phyloP scores from a whole-genome alignment of 371 early-diverging fungal genomes.

The Lichtheimia ornata region DNA sequence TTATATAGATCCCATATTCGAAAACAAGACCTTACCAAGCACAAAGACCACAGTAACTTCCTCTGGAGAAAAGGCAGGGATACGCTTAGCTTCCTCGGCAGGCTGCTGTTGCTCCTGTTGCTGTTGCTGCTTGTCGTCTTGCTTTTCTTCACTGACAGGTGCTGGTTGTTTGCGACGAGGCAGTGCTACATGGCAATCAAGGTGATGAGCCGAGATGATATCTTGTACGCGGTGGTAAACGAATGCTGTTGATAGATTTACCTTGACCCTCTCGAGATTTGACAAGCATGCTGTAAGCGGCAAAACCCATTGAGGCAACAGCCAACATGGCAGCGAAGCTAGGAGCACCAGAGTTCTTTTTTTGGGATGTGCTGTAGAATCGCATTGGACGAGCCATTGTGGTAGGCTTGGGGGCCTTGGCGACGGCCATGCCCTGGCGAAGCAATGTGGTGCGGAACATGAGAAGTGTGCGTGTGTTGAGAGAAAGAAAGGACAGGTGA shows the following conservation, averaged over 20 bases:
- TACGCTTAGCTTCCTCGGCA: background rate
- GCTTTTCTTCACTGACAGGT: background rate
- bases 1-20: background rate
- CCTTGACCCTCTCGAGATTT: conserved; percentile 50
- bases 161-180: conserved; percentile 11
- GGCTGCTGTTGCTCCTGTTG: background rate
- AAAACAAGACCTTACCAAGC: conserved; percentile 50
- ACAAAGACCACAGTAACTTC: conserved; percentile 75
- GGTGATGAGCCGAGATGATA: background rate
- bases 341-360: conserved; percentile 21
- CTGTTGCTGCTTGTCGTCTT: background rate
- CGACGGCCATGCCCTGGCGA: background rate
- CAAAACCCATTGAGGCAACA: conserved; percentile 55
- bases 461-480: background rate
- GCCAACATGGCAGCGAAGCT: conserved; percentile 52
- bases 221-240: background rate
- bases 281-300: conserved; percentile 49
- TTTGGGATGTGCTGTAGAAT: conserved; percentile 10
- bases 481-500: background rate
- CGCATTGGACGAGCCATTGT: background rate
- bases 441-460: conserved; percentile 1
- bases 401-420: background rate
- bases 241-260: conserved; percentile 16
- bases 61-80: conserved; percentile 24
- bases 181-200: background rate